Base-by-base conservation (phyloP, 768 basidiomycete species). In the Astraeus odoratus region DNA sequence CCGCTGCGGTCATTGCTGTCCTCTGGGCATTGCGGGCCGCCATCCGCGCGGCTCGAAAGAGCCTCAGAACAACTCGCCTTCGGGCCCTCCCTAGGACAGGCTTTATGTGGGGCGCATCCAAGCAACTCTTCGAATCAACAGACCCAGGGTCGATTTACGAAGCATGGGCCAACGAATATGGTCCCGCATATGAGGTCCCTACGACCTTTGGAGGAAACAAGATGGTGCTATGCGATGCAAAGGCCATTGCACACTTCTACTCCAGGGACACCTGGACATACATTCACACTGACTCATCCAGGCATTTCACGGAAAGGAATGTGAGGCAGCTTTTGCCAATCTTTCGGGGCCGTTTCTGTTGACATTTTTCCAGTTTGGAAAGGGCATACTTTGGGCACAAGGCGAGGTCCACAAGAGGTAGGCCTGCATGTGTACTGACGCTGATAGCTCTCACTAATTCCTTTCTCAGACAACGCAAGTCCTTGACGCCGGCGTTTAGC, bases 241-340 rank as follows among this genome's bases (percentile, higher is more conserved):
- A 72, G 57, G 75, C 77, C 1, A 61, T 72, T 25, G 60, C 67
- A 1, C 73, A 78, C 51, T 73, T 75, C 44, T 75, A 70, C 49
- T 57, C 73, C 16, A 36, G 35, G n/a, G 35, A 36, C 9, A 36
- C 35, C 5, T 36, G 35, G 12, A 65, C 62, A 0, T 81, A 81
- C 49, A 56, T 69, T 1, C 71, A 71, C 27, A 68, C 67, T 0
- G 60, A 57, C 3, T 51, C 70, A 13, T 47, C 58, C 3, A 67
- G 56, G 35, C 26, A 52, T 1, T 56, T 66, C 20, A 59, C 73
- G 1, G 68, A 68, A 3, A 0, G 10, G 2, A 15, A 8, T 0
- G 56, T 58, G 24, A 23, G 56, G 40, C 7, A 29, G 6, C 12
- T 9, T 12, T 9, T 16, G 15, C 5, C 8, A 29, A 15, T 31